Evolutionary conservation across 139 green algal species (phyloP), one percentile per base, ranked within the genome.

Genomic region (Edaphochlamys debaryana): DNA sequence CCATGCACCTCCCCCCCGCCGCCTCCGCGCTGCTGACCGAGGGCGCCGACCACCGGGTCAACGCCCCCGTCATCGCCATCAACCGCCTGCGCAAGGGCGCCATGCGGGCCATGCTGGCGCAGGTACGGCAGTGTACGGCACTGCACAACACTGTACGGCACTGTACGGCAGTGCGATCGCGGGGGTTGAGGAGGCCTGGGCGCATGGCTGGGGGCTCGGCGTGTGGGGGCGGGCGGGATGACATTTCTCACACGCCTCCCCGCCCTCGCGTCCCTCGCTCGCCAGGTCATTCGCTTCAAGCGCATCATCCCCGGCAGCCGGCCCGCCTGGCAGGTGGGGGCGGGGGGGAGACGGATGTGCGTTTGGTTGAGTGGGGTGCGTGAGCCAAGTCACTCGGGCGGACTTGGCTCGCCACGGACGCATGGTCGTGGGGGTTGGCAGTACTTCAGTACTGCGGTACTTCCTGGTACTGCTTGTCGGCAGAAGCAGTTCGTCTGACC

Each of bases 21-120:
- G 37, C 56, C 60, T 7, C 27, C 11, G 4, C 25, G 37, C 77
- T 83, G 62, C 77, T 83, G 64, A 34, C 34, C 38, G 77, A 66
- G 77, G 45, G 77, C 64, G 77, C 77, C 38, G 75, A 81, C 77
- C 77, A 63, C n/a, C 42, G 45, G 41, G 29, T 66, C 77, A 83
- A 74, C 63, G 63, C 77, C 41, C 77, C 77, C 42, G 45, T 74
- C 77, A 83, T 66, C 64, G 34, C 34, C 64, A 67, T 75, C 77
- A 74, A 83, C 77, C 77, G 77, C 45, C 37, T 83, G 45, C 77
- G 64, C 77, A 74, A 66, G 77, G 77, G 77, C n/a, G 64, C 41
- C 0, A 4, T 83, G 34, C 64, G 66, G 63, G 64, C 60, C 45
- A 83, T 83, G 77, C 34, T 74, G 77, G 45, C 77, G 8, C 63